phyloP scores from a whole-genome alignment of 139 green algal genomes.

The Marvania coccoides region DNA sequence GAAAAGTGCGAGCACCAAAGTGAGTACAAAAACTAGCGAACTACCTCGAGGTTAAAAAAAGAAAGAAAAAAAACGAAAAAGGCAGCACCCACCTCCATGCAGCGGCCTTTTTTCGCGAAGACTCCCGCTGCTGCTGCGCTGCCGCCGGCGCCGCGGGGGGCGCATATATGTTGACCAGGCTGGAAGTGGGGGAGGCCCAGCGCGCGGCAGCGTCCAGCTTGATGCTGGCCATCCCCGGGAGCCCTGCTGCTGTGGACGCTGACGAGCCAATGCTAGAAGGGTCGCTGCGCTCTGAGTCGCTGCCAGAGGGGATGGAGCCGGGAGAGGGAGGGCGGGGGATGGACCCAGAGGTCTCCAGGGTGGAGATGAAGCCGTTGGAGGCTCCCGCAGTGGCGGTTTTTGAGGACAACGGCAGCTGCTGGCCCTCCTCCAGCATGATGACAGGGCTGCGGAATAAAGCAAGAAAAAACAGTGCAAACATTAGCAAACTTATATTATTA shows the following conservation, averaged over 20 bases:
- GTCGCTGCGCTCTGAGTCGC: not conserved
- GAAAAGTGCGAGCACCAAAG: too few species aligned
- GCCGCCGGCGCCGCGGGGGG: too few species aligned
- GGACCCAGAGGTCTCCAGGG: not conserved
- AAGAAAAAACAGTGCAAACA: not conserved
- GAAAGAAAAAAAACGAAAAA: too few species aligned
- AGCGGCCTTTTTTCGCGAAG: too few species aligned
- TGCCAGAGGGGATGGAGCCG: not conserved
- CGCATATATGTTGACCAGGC: slow-evolving; percentile 3
- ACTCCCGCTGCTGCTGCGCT: too few species aligned
- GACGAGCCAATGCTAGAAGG: not conserved
- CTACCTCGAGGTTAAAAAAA: too few species aligned
- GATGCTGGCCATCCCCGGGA: not conserved
- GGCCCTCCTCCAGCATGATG: not conserved
- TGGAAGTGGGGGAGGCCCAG: not conserved
- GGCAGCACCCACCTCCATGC: too few species aligned
- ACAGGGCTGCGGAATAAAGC: not conserved
- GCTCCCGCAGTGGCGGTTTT: too few species aligned
- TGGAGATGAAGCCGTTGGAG: too few species aligned
- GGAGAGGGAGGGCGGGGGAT: not conserved
- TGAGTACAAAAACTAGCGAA: too few species aligned
- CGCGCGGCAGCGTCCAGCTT: too few species aligned
- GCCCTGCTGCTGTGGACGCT: not conserved
- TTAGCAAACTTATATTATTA: not conserved
- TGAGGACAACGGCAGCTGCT: not conserved